Evolutionary conservation across 139 green algal genomes (phyloP).

Genomic region (Chlamydomonas sphaeroides): DNA sequence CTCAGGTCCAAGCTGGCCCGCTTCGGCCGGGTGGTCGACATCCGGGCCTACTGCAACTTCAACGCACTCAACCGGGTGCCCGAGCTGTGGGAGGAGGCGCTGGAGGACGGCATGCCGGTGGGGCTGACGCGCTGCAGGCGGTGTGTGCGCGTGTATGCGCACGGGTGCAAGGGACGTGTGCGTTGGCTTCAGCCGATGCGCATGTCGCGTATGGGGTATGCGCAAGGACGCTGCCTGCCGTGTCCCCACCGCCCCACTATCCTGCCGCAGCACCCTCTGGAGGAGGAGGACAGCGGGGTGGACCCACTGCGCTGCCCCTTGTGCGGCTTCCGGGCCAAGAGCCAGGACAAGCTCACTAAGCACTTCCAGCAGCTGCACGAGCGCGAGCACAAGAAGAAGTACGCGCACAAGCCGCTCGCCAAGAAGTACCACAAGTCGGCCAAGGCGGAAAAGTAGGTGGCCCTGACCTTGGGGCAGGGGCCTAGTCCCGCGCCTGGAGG

Average conservation of each 20-base stretch:
- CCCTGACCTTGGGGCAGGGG: no score
- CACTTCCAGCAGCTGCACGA: constrained; percentile 48
- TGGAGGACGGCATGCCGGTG: not conserved
- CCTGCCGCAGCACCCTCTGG: constrained; percentile 11
- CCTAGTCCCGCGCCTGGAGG: no score
- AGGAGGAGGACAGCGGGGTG: not conserved
- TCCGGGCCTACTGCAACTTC: constrained; percentile 10
- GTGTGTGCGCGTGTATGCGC: no score
- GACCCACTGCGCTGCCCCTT: constrained; percentile 16
- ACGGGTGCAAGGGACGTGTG: no score
- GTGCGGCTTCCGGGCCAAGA: not conserved
- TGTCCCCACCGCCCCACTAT: no score
- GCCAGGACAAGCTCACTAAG: not conserved
- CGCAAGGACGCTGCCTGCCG: no score
- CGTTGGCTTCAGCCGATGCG: no score
- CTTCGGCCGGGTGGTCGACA: not conserved
- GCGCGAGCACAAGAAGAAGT: constrained; percentile 39
- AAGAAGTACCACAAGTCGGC: constrained; percentile 16
- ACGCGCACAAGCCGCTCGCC: not conserved
- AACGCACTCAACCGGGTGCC: constrained; percentile 10
- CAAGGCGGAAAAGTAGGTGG: no score
- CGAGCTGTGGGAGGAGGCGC: not conserved
- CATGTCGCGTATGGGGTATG: no score
- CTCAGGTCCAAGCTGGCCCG: not conserved
- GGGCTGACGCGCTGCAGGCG: no score